phyloP scores from a whole-genome alignment of 352 stramenopile species.

The Blastocystis sp. region DNA sequence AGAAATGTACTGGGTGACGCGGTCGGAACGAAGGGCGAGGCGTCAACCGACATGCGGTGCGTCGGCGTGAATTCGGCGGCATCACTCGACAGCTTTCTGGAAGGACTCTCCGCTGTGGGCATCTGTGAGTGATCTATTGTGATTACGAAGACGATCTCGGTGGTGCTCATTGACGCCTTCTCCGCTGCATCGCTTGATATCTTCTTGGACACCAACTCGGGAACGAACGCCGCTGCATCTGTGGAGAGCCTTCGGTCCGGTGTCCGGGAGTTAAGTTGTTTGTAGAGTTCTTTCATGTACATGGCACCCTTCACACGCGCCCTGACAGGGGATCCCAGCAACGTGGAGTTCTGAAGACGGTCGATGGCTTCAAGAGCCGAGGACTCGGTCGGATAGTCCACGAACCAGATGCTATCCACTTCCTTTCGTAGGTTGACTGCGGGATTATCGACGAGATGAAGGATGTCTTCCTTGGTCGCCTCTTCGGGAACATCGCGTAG shows the following conservation, averaged over 20 bases:
- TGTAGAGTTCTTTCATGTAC: constrained; percentile 10
- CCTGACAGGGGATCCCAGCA: constrained; percentile 54
- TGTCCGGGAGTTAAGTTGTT: neutral
- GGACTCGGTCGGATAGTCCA: constrained; percentile 45
- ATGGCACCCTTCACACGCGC: constrained; percentile 58
- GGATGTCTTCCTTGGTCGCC: constrained; percentile 54
- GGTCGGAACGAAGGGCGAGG: neutral
- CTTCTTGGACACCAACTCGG: too few species aligned
- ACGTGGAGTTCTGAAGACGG: constrained; percentile 30
- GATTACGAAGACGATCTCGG: too few species aligned
- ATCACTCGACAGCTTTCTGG: neutral
- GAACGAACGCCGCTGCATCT: too few species aligned
- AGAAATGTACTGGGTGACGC: neutral
- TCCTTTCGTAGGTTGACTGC: constrained; percentile 18
- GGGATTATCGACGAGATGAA: neutral
- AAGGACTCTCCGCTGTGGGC: too few species aligned
- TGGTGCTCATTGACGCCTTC: too few species aligned
- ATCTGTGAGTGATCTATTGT: too few species aligned
- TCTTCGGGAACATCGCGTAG: constrained; percentile 56
- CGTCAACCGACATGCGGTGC: neutral
- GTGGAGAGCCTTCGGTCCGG: too few species aligned
- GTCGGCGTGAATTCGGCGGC: neutral
- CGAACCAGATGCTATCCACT: constrained; percentile 58
- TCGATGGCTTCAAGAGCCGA: constrained; percentile 42
- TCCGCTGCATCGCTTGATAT: too few species aligned